Conservation (phyloP, 1,139 yeast species). For the Saccharomyces hybrid region DNA sequence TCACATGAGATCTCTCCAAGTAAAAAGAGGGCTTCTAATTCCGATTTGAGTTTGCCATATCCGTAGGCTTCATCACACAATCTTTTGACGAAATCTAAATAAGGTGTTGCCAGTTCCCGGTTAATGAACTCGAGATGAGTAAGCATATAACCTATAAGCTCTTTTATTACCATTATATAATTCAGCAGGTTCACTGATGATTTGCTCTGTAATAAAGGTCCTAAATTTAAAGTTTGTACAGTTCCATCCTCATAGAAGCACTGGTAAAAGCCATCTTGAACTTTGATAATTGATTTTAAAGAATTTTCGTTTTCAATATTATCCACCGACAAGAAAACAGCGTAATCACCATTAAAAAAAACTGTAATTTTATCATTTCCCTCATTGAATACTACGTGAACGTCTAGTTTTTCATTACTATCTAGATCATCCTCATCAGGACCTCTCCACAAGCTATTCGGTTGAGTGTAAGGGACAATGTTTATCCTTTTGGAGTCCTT, state of each 20-base stretch:
- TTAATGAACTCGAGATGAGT: conserved; percentile 15
- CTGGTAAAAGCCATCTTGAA: conserved; percentile 7
- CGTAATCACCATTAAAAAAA: conserved; percentile 13
- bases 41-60: conserved; percentile 8
- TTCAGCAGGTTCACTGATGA: conserved; percentile 6
- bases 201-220: conserved; percentile 4
- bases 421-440: conserved; percentile 6
- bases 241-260: conserved; percentile 13
- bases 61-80: conserved; percentile 13
- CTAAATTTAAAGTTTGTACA: conserved; percentile 7
- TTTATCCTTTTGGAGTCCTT: conserved; percentile 13
- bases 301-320: not conserved
- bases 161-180: conserved; percentile 7
- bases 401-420: conserved; percentile 5
- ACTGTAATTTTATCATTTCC: conserved; percentile 7
- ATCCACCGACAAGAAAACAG: conserved; percentile 2
- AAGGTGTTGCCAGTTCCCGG: conserved; percentile 13
- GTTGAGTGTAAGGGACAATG: conserved; percentile 11
- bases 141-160: conserved; percentile 9
- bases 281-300: conserved; percentile 4
- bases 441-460: conserved; percentile 12
- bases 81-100: conserved; percentile 10
- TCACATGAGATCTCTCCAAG: conserved; percentile 21
- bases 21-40: conserved; percentile 13
- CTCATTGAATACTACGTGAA: conserved; percentile 8